Evolutionary conservation across 1,284 basidiomycete genomes (phyloP), one percentile per base, ranked within the genome.

Genomic region (Golubevia pallescens): DNA sequence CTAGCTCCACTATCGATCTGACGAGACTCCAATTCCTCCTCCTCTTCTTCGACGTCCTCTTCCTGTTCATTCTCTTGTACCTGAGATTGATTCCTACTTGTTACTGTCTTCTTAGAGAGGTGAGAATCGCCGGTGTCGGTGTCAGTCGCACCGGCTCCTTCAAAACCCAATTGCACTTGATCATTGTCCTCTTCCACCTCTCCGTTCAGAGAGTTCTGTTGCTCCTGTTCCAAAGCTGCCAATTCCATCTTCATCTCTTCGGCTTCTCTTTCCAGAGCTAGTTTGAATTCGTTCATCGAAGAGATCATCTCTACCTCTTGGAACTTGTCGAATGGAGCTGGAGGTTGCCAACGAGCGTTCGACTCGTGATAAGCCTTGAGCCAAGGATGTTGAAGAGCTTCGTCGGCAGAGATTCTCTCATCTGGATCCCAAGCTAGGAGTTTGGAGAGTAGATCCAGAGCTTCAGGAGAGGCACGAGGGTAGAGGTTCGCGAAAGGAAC

Each of bases 341-440:
- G 77, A 14, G 70, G 58, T 34, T 69, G 61, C 78, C 75, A 79
- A 16, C 69, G 63, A 19, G 78, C 73, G 57, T 74, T 77, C 7
- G 74, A 74, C 34, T 73, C 72, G 64, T 82, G 74, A 58, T 85
- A 85, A 5, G 78, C 74, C 48, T 71, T 71, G 55, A 85, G 69
- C 80, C 80, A 85, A 6, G 82, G 82, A 54, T 85, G 82, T 28
- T 63, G 63, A 1, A 85, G 69, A 1, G 82, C 82, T 14, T 84
- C 70, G 3, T 69, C 73, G 6, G 82, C 82, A 2, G 78, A 75
- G 53, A 85, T 67, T 4, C 82, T 69, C 65, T 84, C 70, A 32
- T 71, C 69, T 1, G 82, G 82, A 59, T 85, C 80, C 79, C 79
- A 84, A 34, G 69, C 73, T 24, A 85, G 71, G 58, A 85, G 57